Conservation (phyloP, 1,139 yeast species). For the Nakaseomyces sp. region DNA sequence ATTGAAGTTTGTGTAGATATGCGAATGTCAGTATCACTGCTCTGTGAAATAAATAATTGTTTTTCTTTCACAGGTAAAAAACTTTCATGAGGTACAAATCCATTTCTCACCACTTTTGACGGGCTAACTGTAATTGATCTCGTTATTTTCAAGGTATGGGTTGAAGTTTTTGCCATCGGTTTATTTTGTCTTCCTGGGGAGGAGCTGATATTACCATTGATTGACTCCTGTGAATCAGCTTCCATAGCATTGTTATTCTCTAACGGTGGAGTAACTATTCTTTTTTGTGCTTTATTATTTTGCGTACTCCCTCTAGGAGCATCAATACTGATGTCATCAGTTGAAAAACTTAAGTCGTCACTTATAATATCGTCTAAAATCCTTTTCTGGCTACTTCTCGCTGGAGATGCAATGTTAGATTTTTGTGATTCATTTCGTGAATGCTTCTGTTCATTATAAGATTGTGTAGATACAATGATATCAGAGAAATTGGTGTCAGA, state of each 20-base stretch:
- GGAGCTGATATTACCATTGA: neutral
- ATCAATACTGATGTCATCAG: slow-evolving; percentile 2
- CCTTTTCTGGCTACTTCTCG: neutral
- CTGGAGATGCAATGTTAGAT: neutral
- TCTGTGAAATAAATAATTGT: neutral
- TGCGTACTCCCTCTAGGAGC: neutral
- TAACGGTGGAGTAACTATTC: neutral
- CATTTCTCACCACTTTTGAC: neutral
- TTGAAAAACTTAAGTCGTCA: slow-evolving; percentile 2
- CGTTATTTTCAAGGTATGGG: neutral
- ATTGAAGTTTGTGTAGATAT: neutral
- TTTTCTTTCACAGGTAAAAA: neutral
- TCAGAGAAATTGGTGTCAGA: neutral
- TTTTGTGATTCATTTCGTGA: neutral
- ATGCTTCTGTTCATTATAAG: neutral
- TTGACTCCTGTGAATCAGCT: neutral
- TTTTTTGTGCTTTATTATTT: neutral
- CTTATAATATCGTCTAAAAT: slow-evolving; percentile 2
- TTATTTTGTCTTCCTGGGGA: neutral
- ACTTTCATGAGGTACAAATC: too few relatives aligned
- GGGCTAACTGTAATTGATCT: neutral
- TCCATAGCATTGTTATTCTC: neutral
- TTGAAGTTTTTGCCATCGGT: too few relatives aligned
- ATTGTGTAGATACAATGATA: neutral
- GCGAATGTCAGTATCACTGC: neutral